Evolutionary conservation across 192 early-diverging fungal genomes (phyloP).

Genomic region (Spinellus fusiger): DNA sequence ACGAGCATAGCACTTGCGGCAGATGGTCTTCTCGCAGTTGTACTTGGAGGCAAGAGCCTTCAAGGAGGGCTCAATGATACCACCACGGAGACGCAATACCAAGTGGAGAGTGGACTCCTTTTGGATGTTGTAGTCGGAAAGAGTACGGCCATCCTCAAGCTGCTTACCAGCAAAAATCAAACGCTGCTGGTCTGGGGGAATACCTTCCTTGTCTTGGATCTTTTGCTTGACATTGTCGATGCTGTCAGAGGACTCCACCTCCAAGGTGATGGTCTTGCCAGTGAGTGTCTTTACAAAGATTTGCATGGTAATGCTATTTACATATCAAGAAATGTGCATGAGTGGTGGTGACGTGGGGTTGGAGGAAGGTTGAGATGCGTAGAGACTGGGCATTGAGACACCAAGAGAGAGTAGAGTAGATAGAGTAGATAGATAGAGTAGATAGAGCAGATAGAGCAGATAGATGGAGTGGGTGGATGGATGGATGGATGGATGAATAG

Average conservation of each 20-base stretch:
- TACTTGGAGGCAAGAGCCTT: conserved; percentile 98
- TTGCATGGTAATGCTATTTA: conserved; percentile 41
- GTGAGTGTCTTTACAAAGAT: conserved; percentile 64
- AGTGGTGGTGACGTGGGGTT: too few relatives aligned
- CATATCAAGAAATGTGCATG: background rate
- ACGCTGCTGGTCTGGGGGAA: conserved; percentile 99
- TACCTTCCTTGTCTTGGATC: conserved; percentile 62
- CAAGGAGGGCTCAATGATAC: conserved; percentile 97
- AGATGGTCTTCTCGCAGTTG: conserved; percentile 99
- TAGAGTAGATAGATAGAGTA: too few relatives aligned
- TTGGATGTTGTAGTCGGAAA: conserved; percentile 99
- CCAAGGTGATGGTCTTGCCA: conserved; percentile 63
- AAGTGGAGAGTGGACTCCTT: conserved; percentile 99
- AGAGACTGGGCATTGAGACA: too few relatives aligned
- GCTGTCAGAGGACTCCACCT: conserved; percentile 53
- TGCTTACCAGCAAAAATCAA: conserved; percentile 99
- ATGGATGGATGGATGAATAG: background rate
- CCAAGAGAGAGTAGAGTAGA: too few relatives aligned
- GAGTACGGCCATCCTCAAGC: conserved; percentile 96
- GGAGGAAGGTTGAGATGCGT: too few relatives aligned
- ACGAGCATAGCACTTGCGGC: conserved; percentile 99
- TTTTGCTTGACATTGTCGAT: conserved; percentile 60
- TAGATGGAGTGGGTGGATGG: background rate
- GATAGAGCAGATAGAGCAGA: too few relatives aligned
- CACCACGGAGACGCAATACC: conserved; percentile 94